These are phyloP conservation scores for Nasturtium officinale DNA, from an alignment of 345 rosid species.

Conservation along the genomic window DNA sequence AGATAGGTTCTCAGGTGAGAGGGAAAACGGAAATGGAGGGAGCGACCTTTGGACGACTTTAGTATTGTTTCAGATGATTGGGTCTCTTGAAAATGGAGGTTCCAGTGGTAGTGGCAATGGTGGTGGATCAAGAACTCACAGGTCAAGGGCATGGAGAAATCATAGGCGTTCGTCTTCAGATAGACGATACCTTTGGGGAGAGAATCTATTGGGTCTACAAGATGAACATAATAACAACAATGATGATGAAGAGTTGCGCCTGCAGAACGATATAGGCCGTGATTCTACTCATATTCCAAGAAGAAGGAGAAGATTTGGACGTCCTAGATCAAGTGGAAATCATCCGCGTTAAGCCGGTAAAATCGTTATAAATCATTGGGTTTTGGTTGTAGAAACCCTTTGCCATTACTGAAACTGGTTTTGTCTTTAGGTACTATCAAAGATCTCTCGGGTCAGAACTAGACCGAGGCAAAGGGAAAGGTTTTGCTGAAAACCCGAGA, in stretches of 20 bases:
- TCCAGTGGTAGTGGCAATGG: slow-evolving; percentile 46
- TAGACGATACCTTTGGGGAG: slow-evolving; percentile 86
- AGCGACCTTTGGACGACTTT: slow-evolving; percentile 67
- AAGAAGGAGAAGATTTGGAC: slow-evolving; percentile 65
- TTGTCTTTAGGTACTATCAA: slow-evolving; percentile 40
- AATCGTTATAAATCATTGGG: slow-evolving; percentile 31
- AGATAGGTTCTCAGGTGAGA: slow-evolving; percentile 62
- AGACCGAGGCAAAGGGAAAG: slow-evolving; percentile 37
- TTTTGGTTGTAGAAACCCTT: slow-evolving; percentile 32
- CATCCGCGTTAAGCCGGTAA: slow-evolving; percentile 61
- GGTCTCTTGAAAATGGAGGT: slow-evolving; percentile 57
- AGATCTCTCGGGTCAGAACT: slow-evolving; percentile 40
- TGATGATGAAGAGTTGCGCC: slow-evolving; percentile 51
- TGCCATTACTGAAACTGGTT: slow-evolving; percentile 35
- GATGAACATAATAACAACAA: slow-evolving; percentile 58
- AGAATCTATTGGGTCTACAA: slow-evolving; percentile 79
- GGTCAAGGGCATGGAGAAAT: slow-evolving; percentile 80
- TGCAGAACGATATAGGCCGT: slow-evolving; percentile 55
- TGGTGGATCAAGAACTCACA: slow-evolving; percentile 58
- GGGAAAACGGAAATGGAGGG: slow-evolving; percentile 53
- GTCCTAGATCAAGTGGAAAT: slow-evolving; percentile 69
- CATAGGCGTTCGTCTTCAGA: slow-evolving; percentile 67
- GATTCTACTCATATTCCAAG: slow-evolving; percentile 66
- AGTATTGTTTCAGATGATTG: slow-evolving; percentile 83
- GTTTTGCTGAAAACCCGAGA: slow-evolving; percentile 41